phyloP scores from a whole-genome alignment of 306 rosid genomes.

The Dalbergia cultrata region DNA sequence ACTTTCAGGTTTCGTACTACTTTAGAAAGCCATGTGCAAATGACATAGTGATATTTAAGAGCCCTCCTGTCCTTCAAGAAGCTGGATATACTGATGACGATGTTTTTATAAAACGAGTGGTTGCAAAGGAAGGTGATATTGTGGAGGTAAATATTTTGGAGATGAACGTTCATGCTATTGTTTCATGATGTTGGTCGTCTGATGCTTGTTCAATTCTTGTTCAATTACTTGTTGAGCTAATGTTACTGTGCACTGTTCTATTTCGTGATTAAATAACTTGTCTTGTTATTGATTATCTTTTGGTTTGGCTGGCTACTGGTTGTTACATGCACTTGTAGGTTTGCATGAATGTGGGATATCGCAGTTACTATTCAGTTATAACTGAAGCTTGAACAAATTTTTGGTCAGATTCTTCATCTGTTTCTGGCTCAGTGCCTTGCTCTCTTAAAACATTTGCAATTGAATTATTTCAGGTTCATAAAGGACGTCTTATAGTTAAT shows the following conservation, averaged over 20 bases:
- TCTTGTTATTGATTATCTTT: not conserved
- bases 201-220: conserved; percentile 28
- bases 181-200: conserved; percentile 7
- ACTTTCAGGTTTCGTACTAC: conserved; percentile 86
- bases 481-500: conserved; percentile 87
- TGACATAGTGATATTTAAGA: conserved; percentile 91
- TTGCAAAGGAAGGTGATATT: conserved; percentile 90
- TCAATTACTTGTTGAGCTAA: conserved; percentile 8
- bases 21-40: conserved; percentile 94
- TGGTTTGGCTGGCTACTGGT: conserved; percentile 22
- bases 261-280: conserved; percentile 3
- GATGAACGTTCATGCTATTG: conserved; percentile 12
- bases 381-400: not conserved
- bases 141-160: conserved; percentile 77
- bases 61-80: conserved; percentile 97
- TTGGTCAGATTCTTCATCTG: conserved; percentile 20
- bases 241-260: conserved; percentile 9
- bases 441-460: not conserved
- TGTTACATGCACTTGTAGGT: conserved; percentile 25
- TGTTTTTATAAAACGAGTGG: conserved; percentile 91
- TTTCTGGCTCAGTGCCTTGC: not conserved
- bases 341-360: conserved; percentile 7
- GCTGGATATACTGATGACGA: conserved; percentile 93
- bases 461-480: conserved; percentile 71
- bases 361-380: conserved; percentile 36